Base-by-base conservation (phyloP, 2,329 filamentous ascomycete genomes). In the Clarireedia paspali region DNA sequence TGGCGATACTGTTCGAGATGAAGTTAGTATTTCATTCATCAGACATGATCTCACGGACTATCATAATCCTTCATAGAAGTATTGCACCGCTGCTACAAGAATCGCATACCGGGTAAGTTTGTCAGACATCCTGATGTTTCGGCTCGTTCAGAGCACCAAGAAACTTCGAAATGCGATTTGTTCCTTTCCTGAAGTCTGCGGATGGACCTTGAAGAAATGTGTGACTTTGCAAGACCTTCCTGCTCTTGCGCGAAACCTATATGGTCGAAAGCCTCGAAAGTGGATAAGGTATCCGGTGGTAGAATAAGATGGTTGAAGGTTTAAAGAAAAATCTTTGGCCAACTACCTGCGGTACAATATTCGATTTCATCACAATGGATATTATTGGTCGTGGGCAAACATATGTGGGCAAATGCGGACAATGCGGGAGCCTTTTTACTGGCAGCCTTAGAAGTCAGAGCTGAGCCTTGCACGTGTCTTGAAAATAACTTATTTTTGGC, bases 71-170 rank as follows among this genome's bases (percentile, higher is more conserved):
- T 42, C 17, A 14, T 6, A 10, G n/a, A 42, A 42, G 15, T 3
- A 42, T 2, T 42, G 39, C 6, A 6, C 15, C 15, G 17, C 7
- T n/a, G 15, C 17, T 6, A 17, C 39, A 20, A 42, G 39, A 42
- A 42, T 17, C 23, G 70, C 84, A 67, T 84, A 96, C 91, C 91
- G 89, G 68, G 92, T 97, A 69, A 96, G 84, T 77, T 88, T 96
- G 81, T 96, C 91, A 72, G 89, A 81, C 91, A 96, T 96, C 70
- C 57, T 67, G 26, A 38, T 39, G 47, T 17, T 47, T 17, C 26
- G 39, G 46, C 53, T 50, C 53, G 36, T 40, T 24, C 24, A 20
- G 53, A 55, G 46, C 53, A 50, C 38, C 20, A 20, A 40, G 17
- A 26, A 36, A 26, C 10, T 50, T 54, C n/a, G 17, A 36, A 36